A percentile compares a stretch with the other conserved stretches of the same genome.
Conservation (phyloP, 495 filamentous ascomycete genomes). For the Lasiosphaeria ovina region DNA sequence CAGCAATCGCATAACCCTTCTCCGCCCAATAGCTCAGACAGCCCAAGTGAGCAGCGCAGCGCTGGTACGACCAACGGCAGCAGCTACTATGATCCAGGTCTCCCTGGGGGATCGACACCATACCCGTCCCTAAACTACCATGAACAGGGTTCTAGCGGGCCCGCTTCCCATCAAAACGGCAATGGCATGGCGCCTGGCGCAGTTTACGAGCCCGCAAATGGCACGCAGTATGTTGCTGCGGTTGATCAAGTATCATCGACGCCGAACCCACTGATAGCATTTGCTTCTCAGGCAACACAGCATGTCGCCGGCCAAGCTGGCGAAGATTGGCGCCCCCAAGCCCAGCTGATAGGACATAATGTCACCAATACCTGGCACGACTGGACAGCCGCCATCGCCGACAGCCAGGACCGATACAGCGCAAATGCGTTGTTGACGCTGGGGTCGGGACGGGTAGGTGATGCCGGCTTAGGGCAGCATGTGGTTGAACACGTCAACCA, state of each 20-base stretch:
- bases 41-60: conserved; percentile 18
- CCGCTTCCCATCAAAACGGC: conserved; percentile 24
- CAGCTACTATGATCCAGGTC: conserved; percentile 24
- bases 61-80: conserved; percentile 23
- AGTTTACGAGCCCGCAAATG: conserved; percentile 18
- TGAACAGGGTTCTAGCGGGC: conserved; percentile 10
- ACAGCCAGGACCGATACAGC: conserved; percentile 46
- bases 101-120: conserved; percentile 13
- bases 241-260: conserved; percentile 15
- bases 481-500: conserved; percentile 21
- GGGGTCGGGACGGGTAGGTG: conserved; percentile 26
- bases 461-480: conserved; percentile 10
- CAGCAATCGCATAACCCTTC: conserved; percentile 11
- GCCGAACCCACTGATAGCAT: conserved; percentile 32
- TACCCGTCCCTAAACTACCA: conserved; percentile 26
- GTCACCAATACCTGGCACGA: conserved; percentile 45
- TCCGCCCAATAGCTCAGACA: background rate
- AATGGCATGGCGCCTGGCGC: conserved; percentile 15
- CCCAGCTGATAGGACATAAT: conserved; percentile 18
- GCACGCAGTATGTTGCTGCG: conserved; percentile 20
- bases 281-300: conserved; percentile 37
- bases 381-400: conserved; percentile 47
- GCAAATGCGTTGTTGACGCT: conserved; percentile 43
- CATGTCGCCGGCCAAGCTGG: conserved; percentile 29
- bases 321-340: conserved; percentile 29